Evolutionary conservation across 768 basidiomycete species (phyloP).

Genomic region (Solioccasus polychromus): DNA sequence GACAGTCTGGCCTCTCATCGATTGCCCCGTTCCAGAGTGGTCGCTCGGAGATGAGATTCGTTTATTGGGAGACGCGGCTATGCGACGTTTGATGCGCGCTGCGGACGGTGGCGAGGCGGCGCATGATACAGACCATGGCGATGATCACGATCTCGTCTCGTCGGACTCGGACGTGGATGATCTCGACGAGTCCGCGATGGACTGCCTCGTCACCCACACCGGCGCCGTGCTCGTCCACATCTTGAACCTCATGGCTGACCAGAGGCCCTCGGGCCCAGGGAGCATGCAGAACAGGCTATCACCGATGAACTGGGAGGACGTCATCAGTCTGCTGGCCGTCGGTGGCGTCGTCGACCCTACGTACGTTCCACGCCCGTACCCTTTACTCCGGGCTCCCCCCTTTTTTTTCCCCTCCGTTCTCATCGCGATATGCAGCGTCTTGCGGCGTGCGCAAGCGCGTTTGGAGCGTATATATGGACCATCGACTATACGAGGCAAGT

Average conservation of each 20-base stretch:
- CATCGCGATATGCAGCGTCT: slow-evolving; percentile 11
- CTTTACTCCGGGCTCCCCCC: too few species aligned
- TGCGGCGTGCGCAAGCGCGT: slow-evolving; percentile 28
- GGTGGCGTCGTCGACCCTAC: slow-evolving; percentile 33
- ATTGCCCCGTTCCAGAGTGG: slow-evolving; percentile 70
- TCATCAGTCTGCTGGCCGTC: slow-evolving; percentile 52
- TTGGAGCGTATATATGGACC: slow-evolving; percentile 30
- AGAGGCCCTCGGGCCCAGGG: slow-evolving; percentile 51
- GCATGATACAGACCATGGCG: too few species aligned
- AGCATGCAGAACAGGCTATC: slow-evolving; percentile 65
- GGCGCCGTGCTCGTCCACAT: slow-evolving; percentile 48
- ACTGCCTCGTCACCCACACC: slow-evolving; percentile 41
- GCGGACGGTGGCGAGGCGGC: slow-evolving; percentile 10
- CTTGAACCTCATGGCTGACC: slow-evolving; percentile 53
- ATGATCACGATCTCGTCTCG: slow-evolving; percentile 15
- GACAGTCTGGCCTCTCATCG: slow-evolving; percentile 78
- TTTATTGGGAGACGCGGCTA: slow-evolving; percentile 40
- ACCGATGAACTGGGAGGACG: slow-evolving; percentile 60
- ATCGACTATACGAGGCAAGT: slow-evolving; percentile 18
- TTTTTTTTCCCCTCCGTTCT: too few species aligned
- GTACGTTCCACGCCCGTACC: slow-evolving; percentile 26
- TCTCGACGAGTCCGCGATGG: slow-evolving; percentile 29
- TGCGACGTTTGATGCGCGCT: slow-evolving; percentile 26
- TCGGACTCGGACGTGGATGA: slow-evolving; percentile 33
- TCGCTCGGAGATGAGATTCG: slow-evolving; percentile 65